phyloP scores from a whole-genome alignment of 495 filamentous ascomycete species.

The Aspergillus leporis region DNA sequence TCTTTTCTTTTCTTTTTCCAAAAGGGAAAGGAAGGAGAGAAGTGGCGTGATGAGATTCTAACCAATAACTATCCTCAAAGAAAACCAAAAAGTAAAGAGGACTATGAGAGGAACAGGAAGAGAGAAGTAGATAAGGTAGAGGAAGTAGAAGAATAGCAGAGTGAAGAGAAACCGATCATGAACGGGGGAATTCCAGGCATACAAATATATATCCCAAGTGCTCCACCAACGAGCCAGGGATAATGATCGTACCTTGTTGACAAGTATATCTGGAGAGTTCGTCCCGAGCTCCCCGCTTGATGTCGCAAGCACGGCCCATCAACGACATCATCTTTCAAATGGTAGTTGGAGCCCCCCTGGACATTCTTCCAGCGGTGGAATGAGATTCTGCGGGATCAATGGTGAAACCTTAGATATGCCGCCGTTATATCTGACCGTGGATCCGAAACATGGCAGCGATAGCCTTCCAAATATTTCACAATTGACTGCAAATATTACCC shows the following conservation, averaged over 20 bases:
- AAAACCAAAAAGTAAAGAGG: too few species aligned
- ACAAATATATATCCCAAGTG: constrained; percentile 1
- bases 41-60: not conserved
- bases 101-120: not conserved
- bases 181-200: not conserved
- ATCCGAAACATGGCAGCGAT: not conserved
- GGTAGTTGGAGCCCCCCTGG: not conserved
- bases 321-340: not conserved
- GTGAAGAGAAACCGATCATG: not conserved
- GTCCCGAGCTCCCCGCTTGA: constrained; percentile 10
- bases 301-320: constrained; percentile 1
- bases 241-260: not conserved
- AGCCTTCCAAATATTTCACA: not conserved
- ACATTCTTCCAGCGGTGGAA: constrained; percentile 4
- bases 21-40: constrained; percentile 14
- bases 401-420: too few species aligned
- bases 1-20: constrained; percentile 10
- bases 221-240: not conserved
- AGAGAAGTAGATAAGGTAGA: not conserved
- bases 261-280: not conserved
- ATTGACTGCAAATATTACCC: not conserved
- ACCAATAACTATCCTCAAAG: too few species aligned
- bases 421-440: not conserved
- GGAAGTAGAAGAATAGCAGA: not conserved
- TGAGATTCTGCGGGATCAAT: not conserved